Percentiles rank a stretch among this genome's conserved stretches.
Evolutionary conservation across 2,329 filamentous ascomycete genomes (phyloP).

Genomic region (Epichloe glyceriae): DNA sequence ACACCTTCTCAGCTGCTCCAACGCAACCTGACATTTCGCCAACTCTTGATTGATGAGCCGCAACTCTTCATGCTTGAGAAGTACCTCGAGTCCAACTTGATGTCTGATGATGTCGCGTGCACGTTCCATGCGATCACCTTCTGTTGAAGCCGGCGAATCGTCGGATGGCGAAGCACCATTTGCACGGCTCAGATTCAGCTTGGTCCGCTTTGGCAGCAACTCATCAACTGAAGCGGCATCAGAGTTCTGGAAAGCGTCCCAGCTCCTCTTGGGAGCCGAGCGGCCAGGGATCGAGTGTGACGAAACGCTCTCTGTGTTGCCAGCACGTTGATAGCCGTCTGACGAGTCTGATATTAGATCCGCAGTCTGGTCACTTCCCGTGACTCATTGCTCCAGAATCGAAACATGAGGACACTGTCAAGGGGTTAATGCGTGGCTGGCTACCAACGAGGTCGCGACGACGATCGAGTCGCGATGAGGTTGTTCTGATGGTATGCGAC

Average conservation of each 20-base stretch:
- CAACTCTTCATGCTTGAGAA: conserved; percentile 88
- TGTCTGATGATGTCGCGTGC: conserved; percentile 66
- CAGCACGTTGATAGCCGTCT: conserved; percentile 19
- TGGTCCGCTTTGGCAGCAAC: conserved; percentile 29
- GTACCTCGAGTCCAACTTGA: conserved; percentile 80
- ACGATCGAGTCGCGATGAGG: conserved; percentile 8
- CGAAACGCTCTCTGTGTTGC: not conserved
- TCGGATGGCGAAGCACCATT: not conserved
- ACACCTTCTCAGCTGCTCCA: conserved; percentile 88
- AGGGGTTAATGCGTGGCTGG: conserved; percentile 11
- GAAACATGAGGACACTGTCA: conserved; percentile 42
- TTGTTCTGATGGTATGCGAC: conserved; percentile 7
- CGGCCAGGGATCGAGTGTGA: not conserved
- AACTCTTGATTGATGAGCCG: conserved; percentile 92
- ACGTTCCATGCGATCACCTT: conserved; percentile 27
- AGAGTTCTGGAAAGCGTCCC: conserved; percentile 18
- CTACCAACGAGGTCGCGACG: not conserved
- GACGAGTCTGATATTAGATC: conserved; percentile 11
- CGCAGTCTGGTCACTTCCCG: conserved; percentile 40
- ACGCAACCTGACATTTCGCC: conserved; percentile 83
- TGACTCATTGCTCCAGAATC: conserved; percentile 46
- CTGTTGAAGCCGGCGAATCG: conserved; percentile 10
- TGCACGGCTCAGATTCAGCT: conserved; percentile 17
- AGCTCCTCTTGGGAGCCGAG: conserved; percentile 26
- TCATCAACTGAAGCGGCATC: not conserved